Evolutionary conservation across 805 yeast genomes (phyloP).

Genomic region (Teunomyces tritomae): DNA sequence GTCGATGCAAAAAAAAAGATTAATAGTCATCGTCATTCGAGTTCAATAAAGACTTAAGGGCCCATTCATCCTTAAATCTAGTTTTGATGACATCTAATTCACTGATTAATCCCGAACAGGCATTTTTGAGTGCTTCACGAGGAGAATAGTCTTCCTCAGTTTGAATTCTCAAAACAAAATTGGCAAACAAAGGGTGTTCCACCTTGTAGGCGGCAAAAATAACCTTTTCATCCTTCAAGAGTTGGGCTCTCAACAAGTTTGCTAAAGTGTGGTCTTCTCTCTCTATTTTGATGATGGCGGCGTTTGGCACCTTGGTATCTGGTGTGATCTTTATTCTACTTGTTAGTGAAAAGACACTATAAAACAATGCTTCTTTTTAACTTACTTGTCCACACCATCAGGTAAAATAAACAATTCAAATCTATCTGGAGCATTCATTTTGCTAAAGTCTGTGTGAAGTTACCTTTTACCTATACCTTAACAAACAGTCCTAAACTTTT

Average conservation of each 20-base stretch:
- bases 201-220: constrained; percentile 95
- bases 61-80: constrained; percentile 90
- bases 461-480: not conserved
- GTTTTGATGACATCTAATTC: constrained; percentile 73
- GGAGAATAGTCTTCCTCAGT: constrained; percentile 96
- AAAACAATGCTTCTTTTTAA: constrained; percentile 10
- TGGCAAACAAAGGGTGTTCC: constrained; percentile 96
- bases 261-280: constrained; percentile 98
- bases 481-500: not conserved
- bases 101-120: constrained; percentile 78
- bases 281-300: constrained; percentile 88
- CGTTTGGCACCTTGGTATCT: constrained; percentile 92
- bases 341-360: constrained; percentile 1
- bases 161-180: constrained; percentile 89
- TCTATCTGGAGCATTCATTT: constrained; percentile 98
- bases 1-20: not conserved
- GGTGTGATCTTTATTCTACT: constrained; percentile 77
- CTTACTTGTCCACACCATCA: constrained; percentile 94
- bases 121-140: constrained; percentile 82
- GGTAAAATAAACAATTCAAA: constrained; percentile 94
- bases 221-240: constrained; percentile 84
- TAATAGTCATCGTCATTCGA: constrained; percentile 43
- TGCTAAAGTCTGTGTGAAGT: constrained; percentile 2
- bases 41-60: constrained; percentile 68
- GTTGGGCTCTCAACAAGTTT: constrained; percentile 81